Percentiles rank a stretch among this genome's conserved stretches.
phyloP scores from a whole-genome alignment of 2,329 filamentous ascomycete genomes.

The Beauveria medogensis region DNA sequence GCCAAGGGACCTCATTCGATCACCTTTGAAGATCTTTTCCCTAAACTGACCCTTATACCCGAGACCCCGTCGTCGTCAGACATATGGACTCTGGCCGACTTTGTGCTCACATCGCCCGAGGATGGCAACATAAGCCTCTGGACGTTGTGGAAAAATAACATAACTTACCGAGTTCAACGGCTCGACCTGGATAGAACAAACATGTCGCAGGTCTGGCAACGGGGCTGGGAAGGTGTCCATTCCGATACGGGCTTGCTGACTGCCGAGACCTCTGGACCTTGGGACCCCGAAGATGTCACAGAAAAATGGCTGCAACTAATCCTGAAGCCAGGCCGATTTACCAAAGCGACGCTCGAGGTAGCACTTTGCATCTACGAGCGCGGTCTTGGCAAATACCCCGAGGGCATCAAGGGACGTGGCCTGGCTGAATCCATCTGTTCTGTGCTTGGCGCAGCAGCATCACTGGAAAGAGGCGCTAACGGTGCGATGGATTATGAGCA shows the following conservation, averaged over 20 bases:
- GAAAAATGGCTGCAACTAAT: constrained; percentile 85
- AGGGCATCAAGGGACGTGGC: constrained; percentile 40
- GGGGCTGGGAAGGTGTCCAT: constrained; percentile 62
- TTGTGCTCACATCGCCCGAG: constrained; percentile 50
- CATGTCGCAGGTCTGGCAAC: constrained; percentile 52
- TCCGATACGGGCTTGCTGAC: constrained; percentile 48
- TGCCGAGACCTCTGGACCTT: constrained; percentile 50
- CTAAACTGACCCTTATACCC: constrained; percentile 52
- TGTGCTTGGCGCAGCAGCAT: constrained; percentile 61
- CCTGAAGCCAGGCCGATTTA: constrained; percentile 76
- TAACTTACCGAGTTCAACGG: constrained; percentile 65
- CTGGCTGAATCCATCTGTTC: constrained; percentile 70
- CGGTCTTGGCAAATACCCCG: constrained; percentile 34
- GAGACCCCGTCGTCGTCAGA: constrained; percentile 62
- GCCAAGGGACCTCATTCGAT: constrained; percentile 57
- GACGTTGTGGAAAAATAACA: constrained; percentile 80
- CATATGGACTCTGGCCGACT: constrained; percentile 75
- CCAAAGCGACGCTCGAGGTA: constrained; percentile 70
- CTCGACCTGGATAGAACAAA: constrained; percentile 65
- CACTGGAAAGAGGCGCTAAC: constrained; percentile 51
- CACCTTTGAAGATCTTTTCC: constrained; percentile 64
- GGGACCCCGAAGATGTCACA: constrained; percentile 60
- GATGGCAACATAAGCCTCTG: constrained; percentile 56
- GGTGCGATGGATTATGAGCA: constrained; percentile 66
- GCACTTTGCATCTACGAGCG: constrained; percentile 75